A percentile compares a stretch with the other conserved stretches of the same genome.
Conservation (phyloP, 768 basidiomycete genomes). For the Vararia minispora region DNA sequence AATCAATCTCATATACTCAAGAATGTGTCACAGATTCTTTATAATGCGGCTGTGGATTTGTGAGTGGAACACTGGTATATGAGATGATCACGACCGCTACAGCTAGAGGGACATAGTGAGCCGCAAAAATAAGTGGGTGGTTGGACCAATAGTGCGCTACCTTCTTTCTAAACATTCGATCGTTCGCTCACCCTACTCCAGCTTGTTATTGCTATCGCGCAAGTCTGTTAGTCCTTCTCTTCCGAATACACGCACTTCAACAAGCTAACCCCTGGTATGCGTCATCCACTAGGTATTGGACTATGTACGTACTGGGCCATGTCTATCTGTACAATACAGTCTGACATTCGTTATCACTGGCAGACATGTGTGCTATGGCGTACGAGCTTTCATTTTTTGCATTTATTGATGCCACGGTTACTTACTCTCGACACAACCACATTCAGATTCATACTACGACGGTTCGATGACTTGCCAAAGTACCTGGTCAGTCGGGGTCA, state of each 20-base stretch:
- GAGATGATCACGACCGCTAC: neutral
- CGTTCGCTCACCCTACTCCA: neutral
- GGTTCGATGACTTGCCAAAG: neutral
- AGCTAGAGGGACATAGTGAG: neutral
- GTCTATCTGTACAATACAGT: no score
- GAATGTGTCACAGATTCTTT: conserved; percentile 1
- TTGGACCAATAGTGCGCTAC: neutral
- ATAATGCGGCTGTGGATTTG: conserved; percentile 5
- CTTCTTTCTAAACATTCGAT: neutral
- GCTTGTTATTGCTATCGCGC: neutral
- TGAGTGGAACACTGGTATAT: neutral
- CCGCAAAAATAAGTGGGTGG: neutral
- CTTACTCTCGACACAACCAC: no score
- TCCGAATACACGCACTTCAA: conserved; percentile 2
- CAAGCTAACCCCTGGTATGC: no score
- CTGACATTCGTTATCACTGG: neutral
- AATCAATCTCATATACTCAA: neutral
- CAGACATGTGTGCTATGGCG: conserved; percentile 1
- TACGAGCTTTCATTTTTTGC: no score
- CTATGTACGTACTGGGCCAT: neutral
- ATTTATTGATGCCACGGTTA: no score
- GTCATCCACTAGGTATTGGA: no score
- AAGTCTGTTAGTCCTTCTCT: conserved; percentile 1
- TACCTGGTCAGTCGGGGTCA: neutral
- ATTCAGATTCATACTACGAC: neutral